Conservation (phyloP, 2,329 filamentous ascomycete species). For the Albifimbria verrucaria region DNA sequence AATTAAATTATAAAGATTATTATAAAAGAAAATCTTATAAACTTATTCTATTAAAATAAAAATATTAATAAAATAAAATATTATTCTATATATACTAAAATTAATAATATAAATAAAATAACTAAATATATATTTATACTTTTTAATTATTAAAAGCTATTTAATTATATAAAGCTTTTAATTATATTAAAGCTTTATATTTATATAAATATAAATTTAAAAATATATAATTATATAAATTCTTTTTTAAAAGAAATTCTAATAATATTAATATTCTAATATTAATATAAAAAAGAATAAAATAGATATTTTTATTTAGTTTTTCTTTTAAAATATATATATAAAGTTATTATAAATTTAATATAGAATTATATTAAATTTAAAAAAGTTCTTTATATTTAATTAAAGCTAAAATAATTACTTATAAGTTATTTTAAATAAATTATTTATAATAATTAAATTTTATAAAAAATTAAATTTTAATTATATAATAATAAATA, state of each 20-base stretch:
- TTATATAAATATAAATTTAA: constrained; percentile 3
- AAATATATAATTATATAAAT: background rate
- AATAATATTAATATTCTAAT: background rate
- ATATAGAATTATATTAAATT: background rate
- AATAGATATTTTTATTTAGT: constrained; percentile 3
- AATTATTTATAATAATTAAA: background rate
- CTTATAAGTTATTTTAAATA: background rate
- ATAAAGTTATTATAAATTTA: background rate
- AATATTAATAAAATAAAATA: background rate
- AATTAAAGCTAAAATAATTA: background rate
- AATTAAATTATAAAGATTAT: too few relatives aligned
- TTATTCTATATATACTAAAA: background rate
- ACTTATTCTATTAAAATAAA: background rate
- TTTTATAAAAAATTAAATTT: background rate
- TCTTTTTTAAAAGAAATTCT: background rate
- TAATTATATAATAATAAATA: background rate
- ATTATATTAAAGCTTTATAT: too few relatives aligned
- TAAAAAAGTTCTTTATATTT: background rate
- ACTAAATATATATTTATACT: background rate
- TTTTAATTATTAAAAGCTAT: constrained; percentile 2
- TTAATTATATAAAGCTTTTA: too few relatives aligned
- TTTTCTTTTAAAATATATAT: background rate
- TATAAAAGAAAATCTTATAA: background rate
- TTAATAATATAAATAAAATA: constrained; percentile 3
- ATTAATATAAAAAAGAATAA: constrained; percentile 1